Evolutionary conservation across 1,139 yeast species (phyloP), one percentile per base, ranked within the genome.

Genomic region (Hanseniaspora uvarum): DNA sequence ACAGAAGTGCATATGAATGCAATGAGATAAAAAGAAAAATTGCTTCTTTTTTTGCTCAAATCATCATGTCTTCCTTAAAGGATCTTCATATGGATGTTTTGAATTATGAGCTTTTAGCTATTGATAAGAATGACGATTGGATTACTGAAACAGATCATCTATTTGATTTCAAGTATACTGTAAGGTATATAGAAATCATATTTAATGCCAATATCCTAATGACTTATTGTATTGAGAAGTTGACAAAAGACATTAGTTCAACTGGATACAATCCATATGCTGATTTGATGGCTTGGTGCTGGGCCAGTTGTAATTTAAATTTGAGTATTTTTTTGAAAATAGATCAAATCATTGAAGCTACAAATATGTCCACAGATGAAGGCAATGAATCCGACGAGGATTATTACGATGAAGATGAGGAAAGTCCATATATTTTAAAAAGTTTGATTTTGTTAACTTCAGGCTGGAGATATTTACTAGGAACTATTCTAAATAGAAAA

Each of bases 401-500:
- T 26, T 10, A 23, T 12, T 16, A 39, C 43, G 72, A 70, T 36
- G 62, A 69, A 12, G 65, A 62, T 0, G 63, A 62, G 21, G 66
- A 75, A 55, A 62, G 61, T 11, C 86, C 86, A 0, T 67, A 69
- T 18, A 58, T 73, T 11, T 72, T 80, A 4, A 70, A 78, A 46
- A 76, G 77, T 38, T 73, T 78, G 0, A 71, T 83, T 12, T 73
- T 81, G 58, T 89, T 89, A 0, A 70, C 83, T 0, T 72, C 85
- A 31, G 80, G 87, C 0, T 68, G 83, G 23, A 66, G 94, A 36
- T 74, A 78, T 46, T 77, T 81, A 0, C 65, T 81, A 8, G 84
- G 87, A 0, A 72, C 81, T 59, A 71, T 80, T 18, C 64, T 84
- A 49, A 82, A 83, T 62, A 69, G 70, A 30, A 50, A 43, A 37